These are phyloP conservation scores for Rhodomyrtus psidioides DNA, from an alignment of 441 rosid genomes.

Conservation along the genomic window DNA sequence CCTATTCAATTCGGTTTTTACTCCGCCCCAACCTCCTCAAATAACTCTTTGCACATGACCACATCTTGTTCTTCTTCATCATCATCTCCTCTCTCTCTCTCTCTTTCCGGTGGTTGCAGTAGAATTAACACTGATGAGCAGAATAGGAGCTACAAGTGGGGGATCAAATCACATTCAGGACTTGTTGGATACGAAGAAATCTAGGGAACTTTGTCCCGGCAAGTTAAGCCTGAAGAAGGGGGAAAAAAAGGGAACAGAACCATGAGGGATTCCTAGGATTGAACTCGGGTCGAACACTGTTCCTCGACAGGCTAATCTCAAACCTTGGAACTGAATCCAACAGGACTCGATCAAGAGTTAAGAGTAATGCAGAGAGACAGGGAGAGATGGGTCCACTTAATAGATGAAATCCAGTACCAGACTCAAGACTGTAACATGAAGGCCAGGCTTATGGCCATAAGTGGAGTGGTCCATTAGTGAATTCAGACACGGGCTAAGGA, in stretches of 20 bases:
- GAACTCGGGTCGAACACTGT: neutral
- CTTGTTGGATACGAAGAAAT: neutral
- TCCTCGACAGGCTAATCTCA: neutral
- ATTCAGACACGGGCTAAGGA: neutral
- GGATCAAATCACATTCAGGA: neutral
- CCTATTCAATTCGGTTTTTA: conserved; percentile 19
- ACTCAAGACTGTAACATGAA: neutral
- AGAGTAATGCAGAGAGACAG: neutral
- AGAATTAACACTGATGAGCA: neutral
- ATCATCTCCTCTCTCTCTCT: neutral
- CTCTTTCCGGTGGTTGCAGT: neutral
- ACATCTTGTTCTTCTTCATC: neutral
- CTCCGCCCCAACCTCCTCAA: conserved; percentile 2
- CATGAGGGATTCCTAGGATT: neutral
- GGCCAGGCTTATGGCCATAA: neutral
- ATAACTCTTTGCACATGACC: neutral
- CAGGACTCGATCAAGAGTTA: neutral
- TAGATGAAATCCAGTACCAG: neutral
- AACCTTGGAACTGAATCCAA: neutral
- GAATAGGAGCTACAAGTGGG: neutral
- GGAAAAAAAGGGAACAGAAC: neutral
- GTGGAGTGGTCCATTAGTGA: neutral
- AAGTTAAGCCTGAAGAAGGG: neutral
- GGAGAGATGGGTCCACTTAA: neutral
- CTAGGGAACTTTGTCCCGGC: neutral